phyloP scores from a whole-genome alignment of 306 rosid genomes.

The Ammopiptanthus mongolicus region DNA sequence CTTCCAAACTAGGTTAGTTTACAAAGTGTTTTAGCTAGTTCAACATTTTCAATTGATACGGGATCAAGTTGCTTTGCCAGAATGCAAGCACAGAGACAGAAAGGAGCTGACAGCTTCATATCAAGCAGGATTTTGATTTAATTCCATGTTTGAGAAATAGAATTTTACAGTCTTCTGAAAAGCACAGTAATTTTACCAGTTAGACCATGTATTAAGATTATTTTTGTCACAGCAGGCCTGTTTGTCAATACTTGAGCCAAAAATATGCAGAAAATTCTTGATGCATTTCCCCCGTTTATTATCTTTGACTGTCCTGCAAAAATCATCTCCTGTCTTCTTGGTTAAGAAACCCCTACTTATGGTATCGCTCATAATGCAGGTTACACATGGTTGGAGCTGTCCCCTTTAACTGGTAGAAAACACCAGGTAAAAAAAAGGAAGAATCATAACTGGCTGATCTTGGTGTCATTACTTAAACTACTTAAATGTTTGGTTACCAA shows the following conservation, averaged over 20 bases:
- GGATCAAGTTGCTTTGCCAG: not conserved
- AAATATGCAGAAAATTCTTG: not conserved
- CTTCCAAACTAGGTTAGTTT: not conserved
- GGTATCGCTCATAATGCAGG: constrained; percentile 47
- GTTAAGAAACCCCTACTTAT: constrained; percentile 13
- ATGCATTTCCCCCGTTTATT: not conserved
- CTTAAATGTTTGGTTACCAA: not conserved
- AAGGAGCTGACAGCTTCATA: not conserved
- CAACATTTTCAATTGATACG: constrained; percentile 5
- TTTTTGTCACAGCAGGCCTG: not conserved
- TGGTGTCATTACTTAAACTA: not conserved
- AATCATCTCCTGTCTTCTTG: not conserved
- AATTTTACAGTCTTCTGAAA: not conserved
- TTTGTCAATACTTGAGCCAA: constrained; percentile 1
- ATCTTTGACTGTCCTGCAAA: constrained; percentile 4
- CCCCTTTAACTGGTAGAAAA: constrained; percentile 89
- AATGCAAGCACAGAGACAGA: not conserved
- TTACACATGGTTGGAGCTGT: constrained; percentile 83
- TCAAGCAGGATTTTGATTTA: not conserved
- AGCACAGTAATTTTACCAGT: not conserved
- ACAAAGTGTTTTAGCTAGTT: not conserved
- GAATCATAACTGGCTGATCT: not conserved
- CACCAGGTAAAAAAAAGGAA: constrained; percentile 65
- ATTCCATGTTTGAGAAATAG: not conserved
- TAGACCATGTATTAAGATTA: not conserved